These are phyloP conservation scores for Periglandula ipomoeae DNA, from an alignment of 2,329 filamentous ascomycete genomes.

Conservation along the genomic window DNA sequence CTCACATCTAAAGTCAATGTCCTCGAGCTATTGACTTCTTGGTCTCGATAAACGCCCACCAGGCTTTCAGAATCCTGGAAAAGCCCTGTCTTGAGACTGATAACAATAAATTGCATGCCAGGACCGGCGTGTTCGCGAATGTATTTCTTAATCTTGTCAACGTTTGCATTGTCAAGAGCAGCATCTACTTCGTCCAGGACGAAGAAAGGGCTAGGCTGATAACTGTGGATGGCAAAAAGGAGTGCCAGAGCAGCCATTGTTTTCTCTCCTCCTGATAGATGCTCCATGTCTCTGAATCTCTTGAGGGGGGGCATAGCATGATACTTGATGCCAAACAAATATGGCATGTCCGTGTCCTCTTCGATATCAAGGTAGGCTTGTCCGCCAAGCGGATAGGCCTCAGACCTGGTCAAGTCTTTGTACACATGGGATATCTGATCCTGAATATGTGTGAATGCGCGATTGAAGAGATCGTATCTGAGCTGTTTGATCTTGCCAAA, in stretches of 20 bases:
- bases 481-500: conserved; percentile 76
- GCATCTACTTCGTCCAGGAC: conserved; percentile 97
- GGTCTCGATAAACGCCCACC: conserved; percentile 92
- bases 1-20: conserved; percentile 93
- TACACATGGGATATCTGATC: conserved; percentile 93
- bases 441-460: conserved; percentile 88
- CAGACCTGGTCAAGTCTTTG: conserved; percentile 83
- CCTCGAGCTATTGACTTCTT: conserved; percentile 84
- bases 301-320: conserved; percentile 98
- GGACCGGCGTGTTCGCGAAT: conserved; percentile 89
- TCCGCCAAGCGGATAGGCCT: conserved; percentile 89
- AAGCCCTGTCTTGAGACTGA: conserved; percentile 86
- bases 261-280: conserved; percentile 93
- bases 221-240: conserved; percentile 92
- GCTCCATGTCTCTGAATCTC: conserved; percentile 98
- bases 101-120: conserved; percentile 99
- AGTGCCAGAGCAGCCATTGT: conserved; percentile 97
- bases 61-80: conserved; percentile 96
- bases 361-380: conserved; percentile 80
- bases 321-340: conserved; percentile 93
- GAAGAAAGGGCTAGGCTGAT: conserved; percentile 93
- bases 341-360: conserved; percentile 93
- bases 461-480: conserved; percentile 87
- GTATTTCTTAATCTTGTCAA: conserved; percentile 92
- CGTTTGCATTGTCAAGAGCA: conserved; percentile 95